A percentile compares a stretch with the other conserved stretches of the same genome.
phyloP scores from a whole-genome alignment of 2,329 filamentous ascomycete species.

The Neopestalotiopsis clavispora region DNA sequence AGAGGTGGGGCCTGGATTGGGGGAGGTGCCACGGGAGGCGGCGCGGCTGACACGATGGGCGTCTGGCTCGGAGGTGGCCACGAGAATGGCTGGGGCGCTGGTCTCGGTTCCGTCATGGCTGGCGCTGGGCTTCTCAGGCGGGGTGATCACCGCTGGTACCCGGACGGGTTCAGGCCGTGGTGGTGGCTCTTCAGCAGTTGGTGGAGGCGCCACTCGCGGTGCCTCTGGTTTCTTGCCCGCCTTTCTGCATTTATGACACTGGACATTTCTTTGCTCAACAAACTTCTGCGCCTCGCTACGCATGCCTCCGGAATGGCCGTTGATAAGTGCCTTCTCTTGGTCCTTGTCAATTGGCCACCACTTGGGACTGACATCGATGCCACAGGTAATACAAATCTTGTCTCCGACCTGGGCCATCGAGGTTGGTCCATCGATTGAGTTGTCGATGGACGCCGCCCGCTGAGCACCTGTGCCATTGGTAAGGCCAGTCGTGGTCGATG shows the following conservation, averaged over 20 bases:
- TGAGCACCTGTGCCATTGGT: conserved; percentile 27
- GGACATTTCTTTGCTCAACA: conserved; percentile 64
- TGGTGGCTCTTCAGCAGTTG: conserved; percentile 36
- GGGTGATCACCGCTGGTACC: conserved; percentile 30
- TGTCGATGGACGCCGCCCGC: conserved; percentile 32
- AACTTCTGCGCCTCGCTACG: conserved; percentile 64
- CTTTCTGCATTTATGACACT: conserved; percentile 78
- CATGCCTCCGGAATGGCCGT: conserved; percentile 54
- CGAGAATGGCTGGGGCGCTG: conserved; percentile 1
- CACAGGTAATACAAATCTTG: conserved; percentile 67
- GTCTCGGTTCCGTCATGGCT: conserved; percentile 25
- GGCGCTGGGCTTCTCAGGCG: conserved; percentile 31
- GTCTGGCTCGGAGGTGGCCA: conserved; percentile 27
- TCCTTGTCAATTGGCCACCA: conserved; percentile 69
- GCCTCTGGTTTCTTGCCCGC: conserved; percentile 49
- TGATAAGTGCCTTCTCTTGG: conserved; percentile 57
- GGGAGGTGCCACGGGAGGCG: conserved; percentile 26
- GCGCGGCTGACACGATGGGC: conserved; percentile 20
- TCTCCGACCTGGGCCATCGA: conserved; percentile 45
- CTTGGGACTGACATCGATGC: conserved; percentile 73
- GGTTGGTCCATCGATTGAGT: conserved; percentile 30
- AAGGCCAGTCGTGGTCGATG: conserved; percentile 56
- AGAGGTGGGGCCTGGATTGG: conserved; percentile 32
- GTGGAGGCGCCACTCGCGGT: conserved; percentile 30
- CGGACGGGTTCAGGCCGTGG: conserved; percentile 31